Conservation (phyloP, 2,329 filamentous ascomycete species). For the Chaetomium sp. region DNA sequence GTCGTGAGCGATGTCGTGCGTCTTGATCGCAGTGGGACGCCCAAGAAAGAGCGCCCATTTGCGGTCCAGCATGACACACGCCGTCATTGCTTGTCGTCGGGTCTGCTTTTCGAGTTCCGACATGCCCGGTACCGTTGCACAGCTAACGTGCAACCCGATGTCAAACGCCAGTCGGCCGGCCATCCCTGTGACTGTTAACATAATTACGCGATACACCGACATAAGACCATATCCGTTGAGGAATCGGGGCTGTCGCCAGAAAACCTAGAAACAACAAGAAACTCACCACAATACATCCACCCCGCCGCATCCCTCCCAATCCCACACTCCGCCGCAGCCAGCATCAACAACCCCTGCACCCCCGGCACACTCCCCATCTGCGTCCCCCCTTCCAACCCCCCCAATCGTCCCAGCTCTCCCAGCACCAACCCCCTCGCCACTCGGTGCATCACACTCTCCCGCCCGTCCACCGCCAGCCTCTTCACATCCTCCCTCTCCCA, state of each 20-base stretch:
- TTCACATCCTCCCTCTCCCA: slow-evolving; percentile 42
- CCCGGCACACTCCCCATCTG: slow-evolving; percentile 45
- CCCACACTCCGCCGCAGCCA: slow-evolving; percentile 48
- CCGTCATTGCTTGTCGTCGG: slow-evolving; percentile 45
- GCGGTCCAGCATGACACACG: slow-evolving; percentile 47
- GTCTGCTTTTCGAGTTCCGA: slow-evolving; percentile 41
- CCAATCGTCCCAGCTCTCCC: slow-evolving; percentile 45
- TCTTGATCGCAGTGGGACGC: slow-evolving; percentile 47
- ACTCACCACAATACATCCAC: slow-evolving; percentile 48
- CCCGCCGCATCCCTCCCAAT: slow-evolving; percentile 48
- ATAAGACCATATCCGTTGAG: slow-evolving; percentile 12
- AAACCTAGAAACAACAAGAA: background rate
- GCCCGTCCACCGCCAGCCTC: slow-evolving; percentile 38
- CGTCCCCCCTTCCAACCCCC: slow-evolving; percentile 45
- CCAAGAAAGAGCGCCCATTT: slow-evolving; percentile 51
- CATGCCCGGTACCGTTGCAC: slow-evolving; percentile 34
- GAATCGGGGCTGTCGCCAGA: too few species aligned
- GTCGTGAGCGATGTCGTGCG: slow-evolving; percentile 43
- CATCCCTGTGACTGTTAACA: slow-evolving; percentile 29
- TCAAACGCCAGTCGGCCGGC: slow-evolving; percentile 42
- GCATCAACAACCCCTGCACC: slow-evolving; percentile 44
- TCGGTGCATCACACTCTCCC: slow-evolving; percentile 46
- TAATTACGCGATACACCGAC: slow-evolving; percentile 17
- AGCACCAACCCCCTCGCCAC: slow-evolving; percentile 51
- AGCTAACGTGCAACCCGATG: slow-evolving; percentile 42